phyloP scores from a whole-genome alignment of 257 asterid genomes.

The Linderniella brevidens region DNA sequence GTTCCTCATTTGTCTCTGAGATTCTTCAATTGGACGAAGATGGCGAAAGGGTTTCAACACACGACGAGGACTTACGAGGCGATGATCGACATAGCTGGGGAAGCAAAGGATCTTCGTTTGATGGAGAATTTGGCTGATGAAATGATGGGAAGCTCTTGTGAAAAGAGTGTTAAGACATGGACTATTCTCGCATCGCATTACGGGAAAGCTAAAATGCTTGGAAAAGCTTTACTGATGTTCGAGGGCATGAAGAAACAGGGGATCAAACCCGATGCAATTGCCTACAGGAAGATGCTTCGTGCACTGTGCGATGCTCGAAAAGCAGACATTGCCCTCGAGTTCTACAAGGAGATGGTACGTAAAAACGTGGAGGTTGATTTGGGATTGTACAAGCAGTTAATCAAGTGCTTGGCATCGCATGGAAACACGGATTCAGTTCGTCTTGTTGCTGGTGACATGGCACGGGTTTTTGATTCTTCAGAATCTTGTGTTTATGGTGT shows the following conservation, averaged over 20 bases:
- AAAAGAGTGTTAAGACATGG: constrained; percentile 61
- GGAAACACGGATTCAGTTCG: constrained; percentile 33
- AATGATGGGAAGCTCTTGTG: constrained; percentile 40
- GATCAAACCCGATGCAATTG: constrained; percentile 35
- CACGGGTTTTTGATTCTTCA: constrained; percentile 23
- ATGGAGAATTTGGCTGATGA: constrained; percentile 45
- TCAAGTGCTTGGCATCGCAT: constrained; percentile 45
- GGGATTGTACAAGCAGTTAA: constrained; percentile 24
- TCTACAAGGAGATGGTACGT: constrained; percentile 52
- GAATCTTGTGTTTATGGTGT: constrained; percentile 24
- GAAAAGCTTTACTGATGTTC: constrained; percentile 46
- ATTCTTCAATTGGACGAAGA: constrained; percentile 63
- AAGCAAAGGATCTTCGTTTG: constrained; percentile 32
- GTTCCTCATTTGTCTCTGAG: constrained; percentile 62
- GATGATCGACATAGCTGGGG: constrained; percentile 52
- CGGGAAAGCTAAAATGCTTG: constrained; percentile 39
- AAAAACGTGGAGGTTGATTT: constrained; percentile 29
- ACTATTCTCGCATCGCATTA: constrained; percentile 39
- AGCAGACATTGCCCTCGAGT: constrained; percentile 56
- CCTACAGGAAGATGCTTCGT: constrained; percentile 33
- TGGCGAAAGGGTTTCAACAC: constrained; percentile 31
- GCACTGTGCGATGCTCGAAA: constrained; percentile 40
- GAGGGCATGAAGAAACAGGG: constrained; percentile 62
- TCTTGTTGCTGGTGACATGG: constrained; percentile 41
- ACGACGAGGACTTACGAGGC: constrained; percentile 32